A percentile compares a stretch with the other conserved stretches of the same genome.
Evolutionary conservation across 2,329 filamentous ascomycete genomes (phyloP).

Genomic region (Fusarium nanum): DNA sequence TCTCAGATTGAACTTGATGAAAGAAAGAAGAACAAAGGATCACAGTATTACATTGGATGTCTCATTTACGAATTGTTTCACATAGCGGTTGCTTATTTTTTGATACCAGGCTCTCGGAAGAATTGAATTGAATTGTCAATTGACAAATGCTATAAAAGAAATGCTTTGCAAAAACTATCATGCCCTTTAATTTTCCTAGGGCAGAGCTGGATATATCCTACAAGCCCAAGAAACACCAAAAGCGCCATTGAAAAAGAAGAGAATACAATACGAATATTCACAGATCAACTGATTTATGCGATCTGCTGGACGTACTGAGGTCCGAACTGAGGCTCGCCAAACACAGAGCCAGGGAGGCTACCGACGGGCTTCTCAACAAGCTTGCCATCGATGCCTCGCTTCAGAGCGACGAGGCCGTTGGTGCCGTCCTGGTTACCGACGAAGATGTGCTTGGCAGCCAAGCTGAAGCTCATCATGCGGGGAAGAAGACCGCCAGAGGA

Average conservation of each 20-base stretch:
- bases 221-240: constrained; percentile 32
- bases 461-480: constrained; percentile 59
- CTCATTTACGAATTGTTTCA: constrained; percentile 14
- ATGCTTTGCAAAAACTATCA: neutral
- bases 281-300: constrained; percentile 19
- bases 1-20: constrained; percentile 30
- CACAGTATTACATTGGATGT: constrained; percentile 1
- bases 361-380: constrained; percentile 47
- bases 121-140: constrained; percentile 12
- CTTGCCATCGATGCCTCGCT: constrained; percentile 48
- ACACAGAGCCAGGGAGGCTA: constrained; percentile 41
- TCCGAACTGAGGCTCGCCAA: constrained; percentile 47
- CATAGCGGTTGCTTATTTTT: constrained; percentile 14
- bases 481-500: constrained; percentile 54
- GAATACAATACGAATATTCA: neutral
- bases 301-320: constrained; percentile 53
- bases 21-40: neutral
- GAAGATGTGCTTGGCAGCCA: constrained; percentile 56
- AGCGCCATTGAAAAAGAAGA: constrained; percentile 21
- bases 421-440: constrained; percentile 60
- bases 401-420: constrained; percentile 55
- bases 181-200: constrained; percentile 12
- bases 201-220: constrained; percentile 16
- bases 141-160: constrained; percentile 22
- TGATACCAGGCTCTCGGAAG: constrained; percentile 25